Evolutionary conservation across 2,329 filamentous ascomycete species (phyloP), one percentile per base, ranked within the genome.

Genomic region (Clarireedia paspali): DNA sequence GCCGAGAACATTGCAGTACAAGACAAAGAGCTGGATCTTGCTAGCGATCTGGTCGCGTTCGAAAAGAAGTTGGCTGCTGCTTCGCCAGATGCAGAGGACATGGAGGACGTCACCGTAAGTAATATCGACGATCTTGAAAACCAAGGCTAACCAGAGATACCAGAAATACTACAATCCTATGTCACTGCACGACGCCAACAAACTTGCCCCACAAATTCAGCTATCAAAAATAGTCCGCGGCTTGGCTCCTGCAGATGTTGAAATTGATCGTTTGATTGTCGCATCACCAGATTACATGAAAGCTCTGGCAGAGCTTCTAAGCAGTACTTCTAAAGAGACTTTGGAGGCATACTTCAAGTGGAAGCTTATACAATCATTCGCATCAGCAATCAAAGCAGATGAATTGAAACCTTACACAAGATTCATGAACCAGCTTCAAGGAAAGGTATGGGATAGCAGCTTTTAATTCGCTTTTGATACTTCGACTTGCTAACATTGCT

Each of bases 81-180:
- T 38, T 80, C 80, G 4, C 81, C 83, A 3, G 76, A 79, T 58
- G 75, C 78, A 1, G 77, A 82, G 66, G 78, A 82, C 54, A 75
- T 76, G 17, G 73, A 82, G 57, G 82, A 86, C 67, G 79, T 86
- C 47, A 84, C 81, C 12, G 73, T 75, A 60, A 65, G 70, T 60
- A 3, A 7, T 30, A 20, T 6, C n/a, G 17, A 38, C 3, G 14
- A 48, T 42, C 10, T 34, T 51, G 30, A 17, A 15, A 42, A 12
- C 12, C 40, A 40, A 10, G 58, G 42, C 38, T 63, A 63, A 62
- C 62, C 47, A 20, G 4, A n/a, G 10, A 23, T 15, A n/a, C 9
- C 39, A 75, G 72, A 80, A 85, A 72, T 82, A 79, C 61, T 87
- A 88, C 69, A 87, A 87, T 63, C 83, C 83, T 1, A 78, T 79